These are phyloP conservation scores for Aspergillus ustus DNA, from an alignment of 2,329 filamentous ascomycete species.

Conservation along the genomic window DNA sequence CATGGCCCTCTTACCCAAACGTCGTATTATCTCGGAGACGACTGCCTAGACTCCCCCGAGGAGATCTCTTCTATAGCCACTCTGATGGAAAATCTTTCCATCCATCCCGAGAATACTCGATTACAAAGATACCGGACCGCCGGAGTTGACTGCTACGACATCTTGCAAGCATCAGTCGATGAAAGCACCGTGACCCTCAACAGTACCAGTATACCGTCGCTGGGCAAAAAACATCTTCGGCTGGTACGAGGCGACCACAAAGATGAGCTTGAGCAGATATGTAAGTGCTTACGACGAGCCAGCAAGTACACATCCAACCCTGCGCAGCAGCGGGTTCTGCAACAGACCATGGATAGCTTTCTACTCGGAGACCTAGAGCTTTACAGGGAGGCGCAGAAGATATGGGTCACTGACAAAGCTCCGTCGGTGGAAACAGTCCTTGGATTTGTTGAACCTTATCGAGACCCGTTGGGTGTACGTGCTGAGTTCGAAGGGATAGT, in stretches of 20 bases:
- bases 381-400: constrained; percentile 55
- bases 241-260: constrained; percentile 21
- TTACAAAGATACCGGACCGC: constrained; percentile 49
- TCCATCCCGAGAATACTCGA: constrained; percentile 53
- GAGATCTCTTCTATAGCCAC: constrained; percentile 49
- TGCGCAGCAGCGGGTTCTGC: constrained; percentile 12
- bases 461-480: constrained; percentile 59
- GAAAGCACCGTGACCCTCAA: neutral
- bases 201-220: neutral
- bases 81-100: constrained; percentile 52
- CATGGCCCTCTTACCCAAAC: constrained; percentile 53
- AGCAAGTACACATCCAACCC: constrained; percentile 1
- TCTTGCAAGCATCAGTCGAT: constrained; percentile 28
- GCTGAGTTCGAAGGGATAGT: constrained; percentile 59
- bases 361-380: constrained; percentile 55
- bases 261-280: constrained; percentile 14
- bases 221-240: neutral
- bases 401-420: constrained; percentile 60
- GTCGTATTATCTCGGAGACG: constrained; percentile 37
- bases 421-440: constrained; percentile 57
- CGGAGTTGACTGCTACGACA: constrained; percentile 54
- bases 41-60: constrained; percentile 45
- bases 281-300: constrained; percentile 9
- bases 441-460: constrained; percentile 60
- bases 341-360: constrained; percentile 37